phyloP scores from a whole-genome alignment of 495 filamentous ascomycete species.

The Podospora bellae-mahoneyi region DNA sequence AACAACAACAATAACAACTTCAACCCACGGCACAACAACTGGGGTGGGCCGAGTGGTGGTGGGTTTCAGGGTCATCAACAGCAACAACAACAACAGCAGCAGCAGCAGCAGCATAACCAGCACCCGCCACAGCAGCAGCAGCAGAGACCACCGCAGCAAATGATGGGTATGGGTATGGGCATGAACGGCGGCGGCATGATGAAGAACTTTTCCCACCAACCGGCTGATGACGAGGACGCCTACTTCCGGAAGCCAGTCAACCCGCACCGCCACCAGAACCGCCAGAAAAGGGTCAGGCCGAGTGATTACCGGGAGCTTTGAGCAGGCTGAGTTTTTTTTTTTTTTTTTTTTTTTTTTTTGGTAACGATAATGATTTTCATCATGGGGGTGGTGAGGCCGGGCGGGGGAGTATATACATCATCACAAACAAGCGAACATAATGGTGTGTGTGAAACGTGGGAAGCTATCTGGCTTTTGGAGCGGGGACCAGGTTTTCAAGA shows the following conservation, averaged over 20 bases:
- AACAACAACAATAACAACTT: constrained; percentile 25
- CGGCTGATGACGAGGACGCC: constrained; percentile 81
- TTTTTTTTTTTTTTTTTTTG: not conserved
- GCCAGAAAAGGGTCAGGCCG: constrained; percentile 71
- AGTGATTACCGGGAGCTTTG: constrained; percentile 87
- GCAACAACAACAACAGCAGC: constrained; percentile 20
- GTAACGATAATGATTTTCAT: not conserved
- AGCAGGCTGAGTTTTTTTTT: constrained; percentile 17
- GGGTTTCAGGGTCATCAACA: constrained; percentile 25
- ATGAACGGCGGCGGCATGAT: constrained; percentile 31
- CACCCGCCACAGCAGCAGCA: constrained; percentile 26
- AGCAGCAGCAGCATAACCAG: constrained; percentile 24
- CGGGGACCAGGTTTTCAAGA: not conserved
- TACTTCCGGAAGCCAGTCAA: constrained; percentile 97
- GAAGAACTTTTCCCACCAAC: constrained; percentile 60
- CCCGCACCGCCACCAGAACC: constrained; percentile 81
- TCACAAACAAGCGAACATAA: not conserved
- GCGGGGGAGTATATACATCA: not conserved
- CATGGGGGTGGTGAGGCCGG: not conserved
- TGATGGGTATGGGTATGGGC: constrained; percentile 27
- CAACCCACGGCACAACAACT: not conserved
- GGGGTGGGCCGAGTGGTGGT: constrained; percentile 21
- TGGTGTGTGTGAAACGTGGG: not conserved
- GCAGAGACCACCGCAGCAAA: constrained; percentile 29
- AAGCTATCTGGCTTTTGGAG: not conserved